Evolutionary conservation across 2,329 filamentous ascomycete species (phyloP).

Genomic region (Dendrostoma leiphaemia): DNA sequence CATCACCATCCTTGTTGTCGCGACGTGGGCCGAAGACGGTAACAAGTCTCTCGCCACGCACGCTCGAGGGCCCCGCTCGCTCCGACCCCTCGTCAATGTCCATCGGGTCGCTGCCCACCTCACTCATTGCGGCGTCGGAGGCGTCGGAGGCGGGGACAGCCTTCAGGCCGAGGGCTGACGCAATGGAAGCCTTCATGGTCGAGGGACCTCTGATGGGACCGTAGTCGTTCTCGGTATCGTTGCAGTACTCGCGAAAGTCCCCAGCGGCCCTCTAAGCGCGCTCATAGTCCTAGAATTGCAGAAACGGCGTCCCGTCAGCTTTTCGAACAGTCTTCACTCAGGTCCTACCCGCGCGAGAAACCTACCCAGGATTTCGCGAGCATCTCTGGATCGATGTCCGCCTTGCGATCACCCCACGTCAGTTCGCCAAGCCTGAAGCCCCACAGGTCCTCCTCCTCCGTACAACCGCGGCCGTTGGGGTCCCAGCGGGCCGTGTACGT

Average conservation of each 20-base stretch:
- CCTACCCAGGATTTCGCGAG: conserved; percentile 15
- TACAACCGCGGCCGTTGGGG: conserved; percentile 8
- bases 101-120: not conserved
- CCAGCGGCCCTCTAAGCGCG: conserved; percentile 17
- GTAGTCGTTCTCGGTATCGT: conserved; percentile 8
- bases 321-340: too few relatives aligned
- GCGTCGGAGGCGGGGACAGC: not conserved
- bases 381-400: conserved; percentile 12
- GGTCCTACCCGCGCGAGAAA: not conserved
- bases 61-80: too few relatives aligned
- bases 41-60: not conserved
- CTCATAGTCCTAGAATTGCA: conserved; percentile 5
- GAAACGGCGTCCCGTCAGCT: not conserved
- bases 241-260: conserved; percentile 15
- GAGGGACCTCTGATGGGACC: conserved; percentile 10
- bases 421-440: conserved; percentile 9
- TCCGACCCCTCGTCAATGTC: not conserved
- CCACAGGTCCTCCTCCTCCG: conserved; percentile 5
- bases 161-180: not conserved
- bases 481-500: conserved; percentile 12
- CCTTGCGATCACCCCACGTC: conserved; percentile 16
- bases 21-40: conserved; percentile 3
- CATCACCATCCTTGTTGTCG: not conserved
- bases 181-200: not conserved
- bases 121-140: not conserved